These are phyloP conservation scores for Neoboletus magnificus DNA, from an alignment of 768 basidiomycete species.

Conservation along the genomic window DNA sequence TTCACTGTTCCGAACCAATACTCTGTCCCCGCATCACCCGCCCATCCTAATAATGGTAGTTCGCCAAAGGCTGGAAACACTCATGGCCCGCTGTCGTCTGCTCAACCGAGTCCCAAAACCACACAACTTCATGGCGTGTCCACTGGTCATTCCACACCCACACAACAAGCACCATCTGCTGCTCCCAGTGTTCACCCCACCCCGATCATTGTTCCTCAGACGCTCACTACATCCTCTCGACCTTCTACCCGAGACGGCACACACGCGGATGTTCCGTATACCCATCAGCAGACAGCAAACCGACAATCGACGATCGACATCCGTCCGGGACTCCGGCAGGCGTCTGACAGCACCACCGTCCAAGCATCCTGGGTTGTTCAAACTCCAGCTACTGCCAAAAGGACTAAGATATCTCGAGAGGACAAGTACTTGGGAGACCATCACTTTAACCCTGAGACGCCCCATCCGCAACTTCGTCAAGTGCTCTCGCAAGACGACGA, in stretches of 20 bases:
- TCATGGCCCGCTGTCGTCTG: constrained; percentile 11
- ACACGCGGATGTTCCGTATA: constrained; percentile 2
- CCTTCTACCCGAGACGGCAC: constrained; percentile 25
- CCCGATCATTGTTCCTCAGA: constrained; percentile 20
- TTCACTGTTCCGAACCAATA: constrained; percentile 13
- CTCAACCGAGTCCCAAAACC: constrained; percentile 26
- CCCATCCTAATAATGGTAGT: constrained; percentile 12
- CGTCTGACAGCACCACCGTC: constrained; percentile 21
- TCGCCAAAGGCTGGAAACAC: constrained; percentile 13
- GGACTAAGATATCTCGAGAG: constrained; percentile 20
- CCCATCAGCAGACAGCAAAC: constrained; percentile 13
- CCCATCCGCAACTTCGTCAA: constrained; percentile 30
- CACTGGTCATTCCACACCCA: constrained; percentile 2
- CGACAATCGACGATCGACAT: constrained; percentile 8
- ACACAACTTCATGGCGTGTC: constrained; percentile 16
- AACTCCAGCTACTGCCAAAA: constrained; percentile 23
- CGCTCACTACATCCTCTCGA: constrained; percentile 22
- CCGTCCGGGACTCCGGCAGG: constrained; percentile 12
- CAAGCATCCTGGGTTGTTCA: constrained; percentile 34
- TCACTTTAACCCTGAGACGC: constrained; percentile 17
- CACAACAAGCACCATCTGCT: constrained; percentile 20
- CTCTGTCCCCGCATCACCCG: constrained; percentile 20
- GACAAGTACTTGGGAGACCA: constrained; percentile 29
- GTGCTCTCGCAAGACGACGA: constrained; percentile 31
- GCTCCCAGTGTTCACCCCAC: constrained; percentile 20